Conservation (phyloP, 306 rosid species). For the Acacia confusa region DNA sequence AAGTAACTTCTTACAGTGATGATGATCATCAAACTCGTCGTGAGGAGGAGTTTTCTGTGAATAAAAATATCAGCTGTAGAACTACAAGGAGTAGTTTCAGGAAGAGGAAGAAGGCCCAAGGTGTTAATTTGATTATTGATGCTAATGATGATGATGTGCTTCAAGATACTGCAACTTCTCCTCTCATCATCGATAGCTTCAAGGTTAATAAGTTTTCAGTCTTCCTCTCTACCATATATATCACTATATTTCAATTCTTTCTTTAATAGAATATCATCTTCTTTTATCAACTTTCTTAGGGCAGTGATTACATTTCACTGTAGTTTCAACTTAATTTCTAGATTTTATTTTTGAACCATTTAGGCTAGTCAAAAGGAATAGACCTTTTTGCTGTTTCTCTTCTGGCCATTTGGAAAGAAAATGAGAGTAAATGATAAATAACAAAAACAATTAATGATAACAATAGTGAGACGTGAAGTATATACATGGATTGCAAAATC, state of each 20-base stretch:
- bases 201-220: conserved; percentile 37
- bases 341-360: conserved; percentile 37
- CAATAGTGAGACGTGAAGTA: not conserved
- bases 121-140: conserved; percentile 44
- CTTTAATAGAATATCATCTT: not conserved
- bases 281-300: too few relatives aligned
- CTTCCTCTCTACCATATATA: not conserved
- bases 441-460: not conserved
- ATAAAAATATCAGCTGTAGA: conserved; percentile 8
- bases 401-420: not conserved
- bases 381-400: not conserved
- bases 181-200: conserved; percentile 44
- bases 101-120: conserved; percentile 43
- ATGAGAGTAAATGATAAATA: not conserved
- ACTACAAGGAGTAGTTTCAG: conserved; percentile 31
- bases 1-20: not conserved
- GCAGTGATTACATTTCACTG: not conserved
- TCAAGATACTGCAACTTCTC: conserved; percentile 88
- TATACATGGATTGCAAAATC: not conserved
- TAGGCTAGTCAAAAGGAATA: conserved; percentile 17
- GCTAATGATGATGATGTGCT: conserved; percentile 38
- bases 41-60: conserved; percentile 10
- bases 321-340: not conserved
- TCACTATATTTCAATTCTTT: not conserved
- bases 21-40: not conserved